These are phyloP conservation scores for Fusarium sarcochroum DNA, from an alignment of 2,329 filamentous ascomycete species.

Conservation along the genomic window DNA sequence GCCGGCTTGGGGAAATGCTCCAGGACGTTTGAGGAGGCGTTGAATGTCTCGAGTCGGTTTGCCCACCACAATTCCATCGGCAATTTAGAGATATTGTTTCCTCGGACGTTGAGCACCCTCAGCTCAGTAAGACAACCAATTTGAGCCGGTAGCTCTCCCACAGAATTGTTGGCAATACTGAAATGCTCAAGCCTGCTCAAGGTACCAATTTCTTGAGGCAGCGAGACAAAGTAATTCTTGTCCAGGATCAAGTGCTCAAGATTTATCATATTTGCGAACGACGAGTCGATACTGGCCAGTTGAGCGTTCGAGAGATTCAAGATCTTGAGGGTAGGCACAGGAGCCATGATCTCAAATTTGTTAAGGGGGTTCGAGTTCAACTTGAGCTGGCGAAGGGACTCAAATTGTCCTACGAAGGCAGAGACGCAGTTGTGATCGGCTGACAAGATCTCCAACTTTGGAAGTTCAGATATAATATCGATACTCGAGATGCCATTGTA, in stretches of 20 bases:
- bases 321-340: constrained; percentile 85
- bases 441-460: constrained; percentile 87
- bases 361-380: constrained; percentile 97
- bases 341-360: constrained; percentile 84
- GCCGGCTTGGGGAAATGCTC: constrained; percentile 91
- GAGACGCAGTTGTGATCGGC: constrained; percentile 95
- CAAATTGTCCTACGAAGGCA: constrained; percentile 90
- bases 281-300: constrained; percentile 87
- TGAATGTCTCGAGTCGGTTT: constrained; percentile 88
- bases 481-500: constrained; percentile 93
- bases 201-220: constrained; percentile 88
- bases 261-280: constrained; percentile 89
- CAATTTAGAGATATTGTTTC: constrained; percentile 91
- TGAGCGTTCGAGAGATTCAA: constrained; percentile 94
- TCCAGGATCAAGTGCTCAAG: constrained; percentile 90
- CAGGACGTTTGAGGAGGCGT: constrained; percentile 94
- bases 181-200: constrained; percentile 88
- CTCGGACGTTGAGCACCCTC: constrained; percentile 86
- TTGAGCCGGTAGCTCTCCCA: constrained; percentile 86
- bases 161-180: constrained; percentile 92
- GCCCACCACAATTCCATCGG: constrained; percentile 98
- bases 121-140: constrained; percentile 91
- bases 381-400: constrained; percentile 84
- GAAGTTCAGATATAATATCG: constrained; percentile 86
- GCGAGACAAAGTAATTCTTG: constrained; percentile 94